These are phyloP conservation scores for Sphaerulina populicola DNA, from an alignment of 2,329 filamentous ascomycete genomes.

Conservation along the genomic window DNA sequence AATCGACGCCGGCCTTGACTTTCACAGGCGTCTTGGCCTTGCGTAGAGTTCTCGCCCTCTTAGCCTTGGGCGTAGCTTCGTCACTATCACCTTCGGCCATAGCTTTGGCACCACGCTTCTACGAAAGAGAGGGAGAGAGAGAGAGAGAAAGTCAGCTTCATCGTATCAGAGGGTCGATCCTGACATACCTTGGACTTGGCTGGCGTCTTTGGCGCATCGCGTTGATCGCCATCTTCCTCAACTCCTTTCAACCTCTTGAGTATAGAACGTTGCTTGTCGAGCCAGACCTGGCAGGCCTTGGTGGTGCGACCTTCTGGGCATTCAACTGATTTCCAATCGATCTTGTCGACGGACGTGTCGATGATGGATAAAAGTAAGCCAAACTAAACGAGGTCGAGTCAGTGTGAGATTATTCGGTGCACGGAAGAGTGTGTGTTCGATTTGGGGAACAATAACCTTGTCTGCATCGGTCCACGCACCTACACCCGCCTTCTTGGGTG, in stretches of 20 bases:
- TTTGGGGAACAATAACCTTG: slow-evolving; percentile 19
- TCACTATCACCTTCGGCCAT: slow-evolving; percentile 16
- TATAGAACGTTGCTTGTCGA: slow-evolving; percentile 30
- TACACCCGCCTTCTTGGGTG: slow-evolving; percentile 6
- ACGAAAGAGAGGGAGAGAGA: neutral
- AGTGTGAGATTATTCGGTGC: neutral
- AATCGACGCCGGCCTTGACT: slow-evolving; percentile 10
- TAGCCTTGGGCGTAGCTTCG: slow-evolving; percentile 15
- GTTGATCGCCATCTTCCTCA: neutral
- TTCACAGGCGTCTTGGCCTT: slow-evolving; percentile 17
- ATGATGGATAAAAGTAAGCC: slow-evolving; percentile 28
- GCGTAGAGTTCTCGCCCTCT: slow-evolving; percentile 14
- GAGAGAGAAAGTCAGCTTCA: slow-evolving; percentile 2
- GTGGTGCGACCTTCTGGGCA: slow-evolving; percentile 29
- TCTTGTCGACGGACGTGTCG: slow-evolving; percentile 18
- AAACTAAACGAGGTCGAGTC: slow-evolving; percentile 13
- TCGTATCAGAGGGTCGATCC: too few species aligned
- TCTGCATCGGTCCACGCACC: slow-evolving; percentile 31
- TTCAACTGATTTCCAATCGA: slow-evolving; percentile 27
- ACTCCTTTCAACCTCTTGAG: slow-evolving; percentile 20
- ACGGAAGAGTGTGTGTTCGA: neutral
- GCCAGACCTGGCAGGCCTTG: slow-evolving; percentile 27
- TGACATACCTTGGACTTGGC: slow-evolving; percentile 14
- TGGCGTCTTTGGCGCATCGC: slow-evolving; percentile 8
- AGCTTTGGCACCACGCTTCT: slow-evolving; percentile 22